Conservation (phyloP, 257 asterid genomes). For the Solanum pinnatisectum region DNA sequence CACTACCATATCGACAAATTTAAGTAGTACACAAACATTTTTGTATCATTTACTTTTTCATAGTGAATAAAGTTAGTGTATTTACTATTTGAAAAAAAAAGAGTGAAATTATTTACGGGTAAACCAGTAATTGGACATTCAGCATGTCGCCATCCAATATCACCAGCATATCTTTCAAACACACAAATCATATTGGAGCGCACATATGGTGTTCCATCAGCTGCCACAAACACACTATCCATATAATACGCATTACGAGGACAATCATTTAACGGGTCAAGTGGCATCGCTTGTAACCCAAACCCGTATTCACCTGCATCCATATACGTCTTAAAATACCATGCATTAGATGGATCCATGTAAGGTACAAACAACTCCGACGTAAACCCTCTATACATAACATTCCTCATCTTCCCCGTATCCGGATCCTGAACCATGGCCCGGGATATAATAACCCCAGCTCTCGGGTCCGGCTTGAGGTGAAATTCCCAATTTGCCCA, state of each 20-base stretch:
- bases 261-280: slow-evolving; percentile 83
- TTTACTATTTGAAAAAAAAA: background rate
- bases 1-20: background rate
- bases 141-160: slow-evolving; percentile 87
- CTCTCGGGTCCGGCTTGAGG: slow-evolving; percentile 79
- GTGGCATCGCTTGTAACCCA: slow-evolving; percentile 91
- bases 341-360: slow-evolving; percentile 90
- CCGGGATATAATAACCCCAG: slow-evolving; percentile 70
- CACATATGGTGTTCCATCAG: slow-evolving; percentile 85
- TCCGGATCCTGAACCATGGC: slow-evolving; percentile 55
- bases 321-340: slow-evolving; percentile 97
- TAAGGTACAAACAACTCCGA: slow-evolving; percentile 90
- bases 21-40: background rate
- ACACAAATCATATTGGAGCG: slow-evolving; percentile 77
- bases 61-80: too few species aligned
- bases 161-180: slow-evolving; percentile 86
- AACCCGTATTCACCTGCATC: slow-evolving; percentile 99
- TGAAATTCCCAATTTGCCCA: slow-evolving; percentile 99
- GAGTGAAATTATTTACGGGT: slow-evolving; percentile 27
- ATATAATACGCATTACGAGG: slow-evolving; percentile 85
- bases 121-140: slow-evolving; percentile 84
- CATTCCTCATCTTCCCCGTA: slow-evolving; percentile 58
- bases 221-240: slow-evolving; percentile 84
- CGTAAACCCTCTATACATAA: slow-evolving; percentile 76
- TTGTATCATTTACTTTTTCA: too few species aligned